These are phyloP conservation scores for Erythrophleum fordii DNA, from an alignment of 306 rosid genomes.

Conservation along the genomic window DNA sequence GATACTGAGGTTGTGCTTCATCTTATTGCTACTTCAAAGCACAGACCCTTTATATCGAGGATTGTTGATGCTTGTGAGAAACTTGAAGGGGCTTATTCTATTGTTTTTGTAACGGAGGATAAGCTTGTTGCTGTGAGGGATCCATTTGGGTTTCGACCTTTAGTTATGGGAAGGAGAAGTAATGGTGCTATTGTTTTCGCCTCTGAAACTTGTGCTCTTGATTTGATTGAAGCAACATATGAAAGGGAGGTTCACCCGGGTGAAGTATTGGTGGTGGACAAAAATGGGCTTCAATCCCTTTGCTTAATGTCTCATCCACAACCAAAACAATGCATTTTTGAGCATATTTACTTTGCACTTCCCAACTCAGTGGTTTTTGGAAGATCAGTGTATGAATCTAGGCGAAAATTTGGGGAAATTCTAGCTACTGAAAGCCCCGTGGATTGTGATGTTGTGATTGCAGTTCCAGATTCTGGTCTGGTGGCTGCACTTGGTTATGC, in stretches of 20 bases:
- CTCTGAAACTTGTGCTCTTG: slow-evolving; percentile 96
- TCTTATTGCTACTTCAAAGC: slow-evolving; percentile 86
- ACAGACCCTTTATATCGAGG: slow-evolving; percentile 74
- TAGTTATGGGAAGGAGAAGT: slow-evolving; percentile 94
- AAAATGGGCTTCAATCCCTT: slow-evolving; percentile 77
- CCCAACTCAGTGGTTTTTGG: slow-evolving; percentile 89
- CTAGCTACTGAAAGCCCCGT: slow-evolving; percentile 86
- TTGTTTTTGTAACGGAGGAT: slow-evolving; percentile 85
- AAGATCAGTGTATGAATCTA: slow-evolving; percentile 82
- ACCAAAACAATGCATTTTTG: slow-evolving; percentile 87
- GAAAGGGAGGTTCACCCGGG: slow-evolving; percentile 94
- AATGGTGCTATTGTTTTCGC: slow-evolving; percentile 97
- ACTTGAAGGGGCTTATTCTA: slow-evolving; percentile 85
- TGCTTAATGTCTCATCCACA: slow-evolving; percentile 88
- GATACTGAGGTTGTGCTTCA: slow-evolving; percentile 98
- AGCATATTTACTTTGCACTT: slow-evolving; percentile 90
- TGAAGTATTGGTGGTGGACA: slow-evolving; percentile 86
- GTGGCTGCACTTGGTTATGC: slow-evolving; percentile 98
- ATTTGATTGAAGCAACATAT: slow-evolving; percentile 92
- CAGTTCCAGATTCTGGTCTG: slow-evolving; percentile 95
- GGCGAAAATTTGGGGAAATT: slow-evolving; percentile 78
- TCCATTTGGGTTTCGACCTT: slow-evolving; percentile 83
- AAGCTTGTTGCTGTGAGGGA: slow-evolving; percentile 91
- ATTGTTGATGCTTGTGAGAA: slow-evolving; percentile 94
- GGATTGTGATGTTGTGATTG: slow-evolving; percentile 93